Percentiles rank a stretch among this genome's conserved stretches.
phyloP scores from a whole-genome alignment of 208 protist genomes.

The Jaenimonas drosophilae region DNA sequence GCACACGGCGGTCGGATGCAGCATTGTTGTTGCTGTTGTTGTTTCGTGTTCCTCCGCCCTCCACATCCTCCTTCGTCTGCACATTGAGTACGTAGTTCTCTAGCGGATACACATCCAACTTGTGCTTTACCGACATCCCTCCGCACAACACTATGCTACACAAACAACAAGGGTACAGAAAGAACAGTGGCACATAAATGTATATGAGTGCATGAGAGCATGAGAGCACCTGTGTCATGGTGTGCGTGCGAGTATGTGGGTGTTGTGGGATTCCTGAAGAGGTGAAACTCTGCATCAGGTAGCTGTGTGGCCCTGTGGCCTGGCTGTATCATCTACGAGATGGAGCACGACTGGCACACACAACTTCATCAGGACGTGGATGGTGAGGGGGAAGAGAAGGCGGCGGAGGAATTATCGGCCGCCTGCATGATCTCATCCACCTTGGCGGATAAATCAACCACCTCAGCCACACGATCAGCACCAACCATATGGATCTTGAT shows the following conservation, averaged over 20 bases:
- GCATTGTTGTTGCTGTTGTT: constrained; percentile 1
- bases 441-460: constrained; percentile 40
- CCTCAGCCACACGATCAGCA: constrained; percentile 49
- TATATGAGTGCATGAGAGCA: neutral
- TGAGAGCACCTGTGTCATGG: no score
- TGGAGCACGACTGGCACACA: no score
- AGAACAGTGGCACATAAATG: constrained; percentile 1
- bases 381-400: neutral
- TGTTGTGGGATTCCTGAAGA: no score
- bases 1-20: constrained; percentile 12
- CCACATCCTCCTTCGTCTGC: constrained; percentile 16
- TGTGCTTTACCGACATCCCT: constrained; percentile 49
- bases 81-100: constrained; percentile 43
- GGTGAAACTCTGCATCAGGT: no score
- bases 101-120: constrained; percentile 77
- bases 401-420: neutral
- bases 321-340: no score
- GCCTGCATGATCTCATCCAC: constrained; percentile 35
- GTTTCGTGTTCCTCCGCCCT: constrained; percentile 6
- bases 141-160: neutral
- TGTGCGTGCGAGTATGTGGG: no score
- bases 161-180: neutral
- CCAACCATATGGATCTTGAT: constrained; percentile 66
- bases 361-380: neutral
- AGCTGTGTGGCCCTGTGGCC: no score